These are phyloP conservation scores for Pythium guiyangense DNA, from an alignment of 352 stramenopile species.

Conservation along the genomic window DNA sequence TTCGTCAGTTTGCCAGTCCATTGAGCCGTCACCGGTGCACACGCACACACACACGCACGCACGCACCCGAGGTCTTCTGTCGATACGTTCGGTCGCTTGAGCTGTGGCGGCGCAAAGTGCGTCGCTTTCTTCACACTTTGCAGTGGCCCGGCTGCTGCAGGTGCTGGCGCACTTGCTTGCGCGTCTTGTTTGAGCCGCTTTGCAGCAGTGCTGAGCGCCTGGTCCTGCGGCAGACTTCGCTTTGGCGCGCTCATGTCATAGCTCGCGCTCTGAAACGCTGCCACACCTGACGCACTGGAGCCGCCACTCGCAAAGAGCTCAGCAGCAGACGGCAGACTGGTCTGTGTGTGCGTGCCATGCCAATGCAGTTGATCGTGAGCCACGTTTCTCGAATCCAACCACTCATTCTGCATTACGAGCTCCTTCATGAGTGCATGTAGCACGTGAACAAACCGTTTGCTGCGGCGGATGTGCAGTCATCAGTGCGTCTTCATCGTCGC, in stretches of 20 bases:
- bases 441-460: not conserved
- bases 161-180: not conserved
- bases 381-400: too few species aligned
- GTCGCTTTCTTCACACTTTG: constrained; percentile 9
- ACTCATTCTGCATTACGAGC: too few species aligned
- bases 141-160: too few species aligned
- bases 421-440: not conserved
- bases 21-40: not conserved
- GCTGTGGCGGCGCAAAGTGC: constrained; percentile 52
- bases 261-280: not conserved
- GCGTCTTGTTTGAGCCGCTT: constrained; percentile 11
- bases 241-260: constrained; percentile 5
- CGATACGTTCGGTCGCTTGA: constrained; percentile 63
- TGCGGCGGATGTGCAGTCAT: not conserved
- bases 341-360: not conserved
- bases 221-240: constrained; percentile 1
- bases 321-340: constrained; percentile 33
- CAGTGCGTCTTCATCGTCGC: constrained; percentile 23
- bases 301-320: constrained; percentile 41
- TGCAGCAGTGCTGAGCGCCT: not conserved
- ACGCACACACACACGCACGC: not conserved
- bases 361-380: too few species aligned
- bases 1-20: not conserved
- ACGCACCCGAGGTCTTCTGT: constrained; percentile 62
- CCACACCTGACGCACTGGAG: constrained; percentile 13